Conservation (phyloP, 2,329 filamentous ascomycete species). For the Cytospora chrysosperma region DNA sequence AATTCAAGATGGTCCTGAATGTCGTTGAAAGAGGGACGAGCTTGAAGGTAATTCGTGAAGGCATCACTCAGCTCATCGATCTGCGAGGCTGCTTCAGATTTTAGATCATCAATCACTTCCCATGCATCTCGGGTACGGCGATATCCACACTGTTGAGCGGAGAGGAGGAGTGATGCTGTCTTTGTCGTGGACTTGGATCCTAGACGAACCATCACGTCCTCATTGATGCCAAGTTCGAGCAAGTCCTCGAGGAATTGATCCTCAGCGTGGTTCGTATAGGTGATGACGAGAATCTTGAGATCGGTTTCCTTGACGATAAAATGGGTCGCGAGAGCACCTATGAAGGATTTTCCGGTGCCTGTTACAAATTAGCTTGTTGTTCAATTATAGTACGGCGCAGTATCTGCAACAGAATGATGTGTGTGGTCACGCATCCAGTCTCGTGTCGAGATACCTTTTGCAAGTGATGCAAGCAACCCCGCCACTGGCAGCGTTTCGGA, state of each 20-base stretch:
- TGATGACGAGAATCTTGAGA: slow-evolving; percentile 60
- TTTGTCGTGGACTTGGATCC: slow-evolving; percentile 56
- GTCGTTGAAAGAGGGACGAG: slow-evolving; percentile 26
- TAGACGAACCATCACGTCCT: slow-evolving; percentile 55
- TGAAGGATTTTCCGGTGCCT: slow-evolving; percentile 75
- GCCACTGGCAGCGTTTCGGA: not conserved
- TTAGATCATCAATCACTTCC: slow-evolving; percentile 42
- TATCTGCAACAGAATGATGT: not conserved
- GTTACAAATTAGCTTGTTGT: slow-evolving; percentile 7
- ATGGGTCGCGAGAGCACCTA: slow-evolving; percentile 64
- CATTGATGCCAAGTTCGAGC: slow-evolving; percentile 55
- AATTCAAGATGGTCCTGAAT: slow-evolving; percentile 51
- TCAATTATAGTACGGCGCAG: not conserved
- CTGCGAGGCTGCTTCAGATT: slow-evolving; percentile 35
- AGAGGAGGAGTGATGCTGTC: slow-evolving; percentile 50
- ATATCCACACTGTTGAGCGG: slow-evolving; percentile 34
- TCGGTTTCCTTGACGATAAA: slow-evolving; percentile 49
- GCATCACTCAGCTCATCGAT: slow-evolving; percentile 23
- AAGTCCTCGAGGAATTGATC: slow-evolving; percentile 68
- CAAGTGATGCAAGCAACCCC: not conserved
- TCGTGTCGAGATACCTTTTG: not conserved
- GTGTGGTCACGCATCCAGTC: not conserved
- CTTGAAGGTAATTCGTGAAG: slow-evolving; percentile 23
- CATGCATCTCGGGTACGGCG: slow-evolving; percentile 36
- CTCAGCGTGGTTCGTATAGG: slow-evolving; percentile 67